Evolutionary conservation across 2,329 filamentous ascomycete genomes (phyloP).

Genomic region (Trichoderma sp.): DNA sequence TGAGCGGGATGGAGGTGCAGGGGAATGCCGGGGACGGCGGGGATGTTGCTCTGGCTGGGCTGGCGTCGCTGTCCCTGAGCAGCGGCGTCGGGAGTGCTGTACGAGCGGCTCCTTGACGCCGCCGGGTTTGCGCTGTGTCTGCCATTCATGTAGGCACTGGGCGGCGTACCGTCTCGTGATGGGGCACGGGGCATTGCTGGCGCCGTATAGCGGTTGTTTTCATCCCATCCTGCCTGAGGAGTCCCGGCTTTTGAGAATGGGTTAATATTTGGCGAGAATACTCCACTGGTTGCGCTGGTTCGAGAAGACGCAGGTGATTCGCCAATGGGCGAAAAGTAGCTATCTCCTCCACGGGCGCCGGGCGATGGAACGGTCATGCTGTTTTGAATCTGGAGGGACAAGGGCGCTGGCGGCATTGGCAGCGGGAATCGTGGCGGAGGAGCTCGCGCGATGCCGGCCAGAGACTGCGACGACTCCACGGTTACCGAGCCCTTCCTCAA

Average conservation of each 20-base stretch:
- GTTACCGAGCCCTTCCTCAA: constrained; percentile 76
- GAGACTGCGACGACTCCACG: constrained; percentile 64
- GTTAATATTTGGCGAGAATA: constrained; percentile 60
- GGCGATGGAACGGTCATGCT: constrained; percentile 57
- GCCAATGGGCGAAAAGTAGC: constrained; percentile 87
- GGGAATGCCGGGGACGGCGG: constrained; percentile 75
- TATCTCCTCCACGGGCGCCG: constrained; percentile 65
- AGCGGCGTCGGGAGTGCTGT: constrained; percentile 94
- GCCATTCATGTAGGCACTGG: constrained; percentile 64
- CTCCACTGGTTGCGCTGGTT: constrained; percentile 72
- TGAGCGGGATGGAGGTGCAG: constrained; percentile 64
- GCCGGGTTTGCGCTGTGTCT: constrained; percentile 50
- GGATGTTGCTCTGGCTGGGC: constrained; percentile 58
- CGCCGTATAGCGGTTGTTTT: constrained; percentile 82
- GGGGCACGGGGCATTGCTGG: constrained; percentile 80
- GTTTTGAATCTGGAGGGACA: constrained; percentile 68
- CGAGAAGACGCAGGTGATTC: constrained; percentile 79
- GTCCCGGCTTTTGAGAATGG: constrained; percentile 73
- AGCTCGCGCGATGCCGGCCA: constrained; percentile 58
- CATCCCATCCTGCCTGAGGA: constrained; percentile 69
- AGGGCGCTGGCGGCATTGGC: constrained; percentile 54
- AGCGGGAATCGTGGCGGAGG: constrained; percentile 74
- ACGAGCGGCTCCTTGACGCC: constrained; percentile 79
- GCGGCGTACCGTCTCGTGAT: constrained; percentile 73
- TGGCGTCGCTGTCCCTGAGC: constrained; percentile 62